Conservation (phyloP, 371 early-diverging fungal genomes). For the Nematocida parisii region DNA sequence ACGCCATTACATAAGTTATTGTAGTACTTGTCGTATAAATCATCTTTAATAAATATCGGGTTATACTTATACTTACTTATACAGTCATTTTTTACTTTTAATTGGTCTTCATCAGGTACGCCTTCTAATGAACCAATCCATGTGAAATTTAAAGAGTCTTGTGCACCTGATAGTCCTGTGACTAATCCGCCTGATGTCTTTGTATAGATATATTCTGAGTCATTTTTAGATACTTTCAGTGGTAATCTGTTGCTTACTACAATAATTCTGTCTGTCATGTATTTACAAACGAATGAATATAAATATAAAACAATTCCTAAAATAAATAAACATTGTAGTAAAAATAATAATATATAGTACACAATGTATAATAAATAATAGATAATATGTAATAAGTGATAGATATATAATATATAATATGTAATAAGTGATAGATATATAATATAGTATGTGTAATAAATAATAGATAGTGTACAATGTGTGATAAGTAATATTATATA, state of each 20-base stretch:
- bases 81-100: constrained; percentile 74
- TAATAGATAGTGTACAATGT: no score
- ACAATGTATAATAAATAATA: not conserved
- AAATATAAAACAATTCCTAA: not conserved
- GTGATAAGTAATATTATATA: no score
- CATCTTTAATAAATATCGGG: constrained; percentile 89
- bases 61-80: constrained; percentile 78
- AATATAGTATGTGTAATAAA: no score
- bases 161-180: constrained; percentile 85
- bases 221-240: constrained; percentile 79
- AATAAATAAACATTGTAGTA: not conserved
- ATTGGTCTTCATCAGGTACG: constrained; percentile 78
- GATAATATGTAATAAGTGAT: no score
- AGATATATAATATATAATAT: no score
- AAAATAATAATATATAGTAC: not conserved
- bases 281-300: constrained; percentile 4
- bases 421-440: no score
- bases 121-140: constrained; percentile 98
- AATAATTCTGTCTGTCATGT: constrained; percentile 72
- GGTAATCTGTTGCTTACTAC: constrained; percentile 99
- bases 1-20: constrained; percentile 91
- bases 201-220: constrained; percentile 73
- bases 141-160: constrained; percentile 85
- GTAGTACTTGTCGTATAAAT: constrained; percentile 91
- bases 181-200: constrained; percentile 94